A percentile compares a stretch with the other conserved stretches of the same genome.
Evolutionary conservation across 78 protist genomes (phyloP).

Genomic region (Guillardia theta): DNA sequence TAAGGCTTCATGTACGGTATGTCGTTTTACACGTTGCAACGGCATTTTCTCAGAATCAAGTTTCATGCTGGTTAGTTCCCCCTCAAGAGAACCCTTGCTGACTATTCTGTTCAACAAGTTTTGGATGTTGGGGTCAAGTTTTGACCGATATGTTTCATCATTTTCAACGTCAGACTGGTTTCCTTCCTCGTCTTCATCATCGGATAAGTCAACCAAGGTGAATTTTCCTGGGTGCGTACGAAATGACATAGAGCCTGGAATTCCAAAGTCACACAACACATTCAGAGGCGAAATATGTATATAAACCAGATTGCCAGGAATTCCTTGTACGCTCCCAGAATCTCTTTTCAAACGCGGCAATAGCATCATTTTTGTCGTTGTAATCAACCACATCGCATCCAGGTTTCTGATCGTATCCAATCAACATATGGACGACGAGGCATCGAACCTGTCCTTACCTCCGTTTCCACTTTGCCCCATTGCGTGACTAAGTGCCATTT

Average conservation of each 20-base stretch:
- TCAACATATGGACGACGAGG: not conserved
- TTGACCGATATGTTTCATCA: not conserved
- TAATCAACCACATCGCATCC: not conserved
- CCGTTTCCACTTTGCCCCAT: constrained; percentile 1
- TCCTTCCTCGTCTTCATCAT: not conserved
- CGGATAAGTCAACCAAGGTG: not conserved
- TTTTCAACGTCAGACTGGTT: not conserved
- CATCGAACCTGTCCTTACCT: not conserved
- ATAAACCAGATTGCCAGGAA: not conserved
- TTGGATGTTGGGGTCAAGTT: not conserved
- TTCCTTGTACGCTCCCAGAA: not conserved
- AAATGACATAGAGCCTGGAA: not conserved
- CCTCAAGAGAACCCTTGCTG: not conserved
- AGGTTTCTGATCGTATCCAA: not conserved
- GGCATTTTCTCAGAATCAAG: not conserved
- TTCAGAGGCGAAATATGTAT: not conserved
- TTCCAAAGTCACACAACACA: not conserved
- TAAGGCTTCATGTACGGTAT: not conserved
- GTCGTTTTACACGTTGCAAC: not conserved
- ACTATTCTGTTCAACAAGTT: not conserved
- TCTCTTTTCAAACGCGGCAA: not conserved
- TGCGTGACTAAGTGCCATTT: constrained; percentile 6
- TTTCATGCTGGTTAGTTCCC: not conserved
- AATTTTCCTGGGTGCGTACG: not conserved
- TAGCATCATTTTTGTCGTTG: not conserved